Conservation (phyloP, 2,329 filamentous ascomycete genomes). For the Phialophora chinensis region DNA sequence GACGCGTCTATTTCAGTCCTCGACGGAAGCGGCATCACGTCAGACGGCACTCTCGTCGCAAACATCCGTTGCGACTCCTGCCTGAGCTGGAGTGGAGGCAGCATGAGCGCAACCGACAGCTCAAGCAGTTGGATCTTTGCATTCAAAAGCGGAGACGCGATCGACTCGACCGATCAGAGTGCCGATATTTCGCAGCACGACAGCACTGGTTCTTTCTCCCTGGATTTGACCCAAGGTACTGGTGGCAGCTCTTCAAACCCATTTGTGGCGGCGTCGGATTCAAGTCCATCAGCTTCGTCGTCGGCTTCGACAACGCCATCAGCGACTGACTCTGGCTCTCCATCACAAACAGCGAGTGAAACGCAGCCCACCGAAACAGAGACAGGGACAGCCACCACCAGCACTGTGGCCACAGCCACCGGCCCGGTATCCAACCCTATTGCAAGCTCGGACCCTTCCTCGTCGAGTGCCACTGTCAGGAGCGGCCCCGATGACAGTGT, state of each 20-base stretch:
- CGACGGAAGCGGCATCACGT: slow-evolving; percentile 59
- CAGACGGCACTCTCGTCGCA: slow-evolving; percentile 59
- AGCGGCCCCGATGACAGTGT: slow-evolving; percentile 21
- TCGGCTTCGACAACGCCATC: slow-evolving; percentile 14
- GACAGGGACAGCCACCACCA: slow-evolving; percentile 14
- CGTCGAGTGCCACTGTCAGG: slow-evolving; percentile 18
- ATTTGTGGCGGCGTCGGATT: slow-evolving; percentile 37
- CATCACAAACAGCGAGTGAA: slow-evolving; percentile 10
- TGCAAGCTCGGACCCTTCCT: slow-evolving; percentile 29
- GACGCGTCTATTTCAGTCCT: slow-evolving; percentile 56
- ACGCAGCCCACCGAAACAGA: neutral
- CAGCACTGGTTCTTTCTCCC: slow-evolving; percentile 49
- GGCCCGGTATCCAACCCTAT: slow-evolving; percentile 31
- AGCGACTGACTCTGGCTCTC: slow-evolving; percentile 8
- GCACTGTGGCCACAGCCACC: slow-evolving; percentile 22
- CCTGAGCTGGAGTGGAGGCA: slow-evolving; percentile 58
- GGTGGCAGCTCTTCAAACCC: slow-evolving; percentile 53
- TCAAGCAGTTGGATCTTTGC: slow-evolving; percentile 60
- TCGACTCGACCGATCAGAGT: slow-evolving; percentile 55
- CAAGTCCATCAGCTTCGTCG: slow-evolving; percentile 19
- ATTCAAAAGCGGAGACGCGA: slow-evolving; percentile 52
- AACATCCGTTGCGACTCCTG: slow-evolving; percentile 64
- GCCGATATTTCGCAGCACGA: slow-evolving; percentile 56
- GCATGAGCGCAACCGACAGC: slow-evolving; percentile 55
- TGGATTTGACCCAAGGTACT: slow-evolving; percentile 57